Conservation (phyloP, 257 asterid genomes). For the Catharanthus roseus region DNA sequence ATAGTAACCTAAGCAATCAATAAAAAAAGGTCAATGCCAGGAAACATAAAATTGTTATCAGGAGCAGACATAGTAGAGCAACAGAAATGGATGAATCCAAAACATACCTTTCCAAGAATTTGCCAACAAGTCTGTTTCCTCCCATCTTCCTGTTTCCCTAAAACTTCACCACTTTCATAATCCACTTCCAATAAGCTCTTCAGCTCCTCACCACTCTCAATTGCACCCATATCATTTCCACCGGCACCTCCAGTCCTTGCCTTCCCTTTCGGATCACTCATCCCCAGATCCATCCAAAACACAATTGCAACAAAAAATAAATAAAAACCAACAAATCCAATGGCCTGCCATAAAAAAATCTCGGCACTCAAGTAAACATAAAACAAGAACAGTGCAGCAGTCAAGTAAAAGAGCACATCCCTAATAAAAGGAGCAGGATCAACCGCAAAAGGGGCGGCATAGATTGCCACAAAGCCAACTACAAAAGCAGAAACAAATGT, state of each 20-base stretch:
- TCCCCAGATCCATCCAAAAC: conserved; percentile 85
- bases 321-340: conserved; percentile 89
- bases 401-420: conserved; percentile 85
- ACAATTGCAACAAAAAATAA: conserved; percentile 86
- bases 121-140: conserved; percentile 28
- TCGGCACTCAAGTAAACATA: conserved; percentile 95
- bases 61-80: conserved; percentile 4
- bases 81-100: conserved; percentile 8
- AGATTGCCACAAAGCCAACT: conserved; percentile 83
- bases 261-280: conserved; percentile 29
- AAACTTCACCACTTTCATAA: conserved; percentile 42
- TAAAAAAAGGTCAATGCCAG: background rate
- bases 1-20: background rate
- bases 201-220: conserved; percentile 24
- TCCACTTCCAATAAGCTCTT: conserved; percentile 37
- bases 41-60: conserved; percentile 7
- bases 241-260: conserved; percentile 21
- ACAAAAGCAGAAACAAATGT: conserved; percentile 91
- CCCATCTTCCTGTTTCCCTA: conserved; percentile 25
- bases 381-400: conserved; percentile 69
- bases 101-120: conserved; percentile 46
- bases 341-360: conserved; percentile 95
- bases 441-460: conserved; percentile 81
- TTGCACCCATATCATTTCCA: conserved; percentile 30
- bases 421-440: conserved; percentile 81